Percentiles rank a stretch among this genome's conserved stretches.
Evolutionary conservation across 176 grass and related monocot species (phyloP).

Genomic region (Ensete glaucum): DNA sequence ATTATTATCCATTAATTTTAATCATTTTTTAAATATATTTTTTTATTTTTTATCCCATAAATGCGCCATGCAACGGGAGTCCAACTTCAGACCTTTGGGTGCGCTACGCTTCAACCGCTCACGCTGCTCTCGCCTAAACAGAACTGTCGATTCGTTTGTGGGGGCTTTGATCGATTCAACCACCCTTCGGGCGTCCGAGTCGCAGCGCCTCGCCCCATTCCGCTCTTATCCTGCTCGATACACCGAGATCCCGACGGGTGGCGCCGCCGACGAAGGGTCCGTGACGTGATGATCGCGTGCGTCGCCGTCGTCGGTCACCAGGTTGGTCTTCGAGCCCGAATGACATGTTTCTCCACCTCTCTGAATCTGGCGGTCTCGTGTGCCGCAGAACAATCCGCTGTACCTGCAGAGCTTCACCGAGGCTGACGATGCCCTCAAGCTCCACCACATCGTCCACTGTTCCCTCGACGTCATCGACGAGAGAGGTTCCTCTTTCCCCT

Average conservation of each 20-base stretch:
- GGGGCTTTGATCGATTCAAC: not conserved
- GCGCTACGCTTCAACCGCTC: too few species aligned
- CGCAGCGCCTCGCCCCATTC: not conserved
- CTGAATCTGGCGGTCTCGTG: not conserved
- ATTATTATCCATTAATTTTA: too few species aligned
- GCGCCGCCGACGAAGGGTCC: not conserved
- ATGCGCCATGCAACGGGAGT: too few species aligned
- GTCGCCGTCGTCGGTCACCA: constrained; percentile 93
- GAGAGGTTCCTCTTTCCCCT: not conserved
- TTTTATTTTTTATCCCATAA: too few species aligned
- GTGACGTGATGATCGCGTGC: constrained; percentile 71
- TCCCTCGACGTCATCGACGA: constrained; percentile 60
- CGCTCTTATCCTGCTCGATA: too few species aligned
- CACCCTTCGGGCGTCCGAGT: not conserved
- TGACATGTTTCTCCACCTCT: not conserved
- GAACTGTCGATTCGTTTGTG: not conserved
- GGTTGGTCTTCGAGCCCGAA: constrained; percentile 20
- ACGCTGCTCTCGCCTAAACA: not conserved
- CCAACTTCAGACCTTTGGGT: too few species aligned
- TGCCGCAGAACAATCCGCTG: constrained; percentile 76
- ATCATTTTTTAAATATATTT: too few species aligned
- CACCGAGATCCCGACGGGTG: too few species aligned
- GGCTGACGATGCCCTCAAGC: constrained; percentile 78
- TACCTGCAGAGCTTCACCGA: constrained; percentile 95
- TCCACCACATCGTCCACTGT: constrained; percentile 92